Evolutionary conservation across 2,329 filamentous ascomycete genomes (phyloP), one percentile per base, ranked within the genome.

Genomic region (Leptodontidium sp.): DNA sequence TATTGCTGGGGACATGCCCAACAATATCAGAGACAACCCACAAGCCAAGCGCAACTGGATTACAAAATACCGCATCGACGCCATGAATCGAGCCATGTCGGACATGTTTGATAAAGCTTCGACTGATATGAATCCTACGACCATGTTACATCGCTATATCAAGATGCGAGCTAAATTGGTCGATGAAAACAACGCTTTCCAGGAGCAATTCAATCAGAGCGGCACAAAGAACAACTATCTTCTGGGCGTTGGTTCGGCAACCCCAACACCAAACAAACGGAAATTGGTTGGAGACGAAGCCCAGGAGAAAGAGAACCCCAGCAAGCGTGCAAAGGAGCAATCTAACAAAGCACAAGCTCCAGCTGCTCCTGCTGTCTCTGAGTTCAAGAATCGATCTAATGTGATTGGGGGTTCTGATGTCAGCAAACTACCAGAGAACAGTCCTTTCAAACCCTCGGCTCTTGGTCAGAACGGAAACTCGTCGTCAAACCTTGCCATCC

Each of bases 51-150:
- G 63, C 32, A 69, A 78, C 62, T 76, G 76, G 58, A 70, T 69
- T 24, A 71, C 72, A 24, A 71, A 68, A 17, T 79, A 71, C 66
- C 77, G 77, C 32, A 64, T 80, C 21, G 72, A 72, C 32, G 66
- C 66, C 5, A 61, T 80, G 26, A 77, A 79, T 50, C 71, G 68
- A 58, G 71, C 72, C 7, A 69, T 79, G 65, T 66, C 68, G 49
- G 65, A 71, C 17, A 70, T 74, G 53, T 74, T 78, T 43, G 57
- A 65, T 3, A 65, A 69, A 35, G 53, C 72, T 47, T 43, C 58
- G 64, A 26, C 66, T 12, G 40, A 65, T 55, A 32, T 52, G 38
- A 58, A 69, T 58, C 67, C 71, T 15, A 63, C 55, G 11, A n/a
- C 29, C 11, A 62, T 61, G 3, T 26, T 72, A 11, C 40, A 55